These are phyloP conservation scores for Macadamia tetraphylla DNA, from an alignment of 164 flowering plant species.

Conservation along the genomic window DNA sequence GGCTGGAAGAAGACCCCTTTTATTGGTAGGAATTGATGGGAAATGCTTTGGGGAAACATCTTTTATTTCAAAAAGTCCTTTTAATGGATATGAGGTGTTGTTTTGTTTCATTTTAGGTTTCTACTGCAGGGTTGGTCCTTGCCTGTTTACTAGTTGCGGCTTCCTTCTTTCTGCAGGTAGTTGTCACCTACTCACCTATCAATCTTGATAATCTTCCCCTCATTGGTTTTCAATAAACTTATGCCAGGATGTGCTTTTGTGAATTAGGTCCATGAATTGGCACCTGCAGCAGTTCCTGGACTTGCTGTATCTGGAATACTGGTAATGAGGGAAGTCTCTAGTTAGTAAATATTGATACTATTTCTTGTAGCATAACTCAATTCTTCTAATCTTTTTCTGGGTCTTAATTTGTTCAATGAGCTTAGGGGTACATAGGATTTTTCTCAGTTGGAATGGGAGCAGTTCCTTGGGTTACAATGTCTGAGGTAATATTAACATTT, in stretches of 20 bases:
- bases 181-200: background rate
- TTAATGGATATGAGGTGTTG: background rate
- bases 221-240: background rate
- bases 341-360: background rate
- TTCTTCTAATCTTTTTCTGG: too few relatives aligned
- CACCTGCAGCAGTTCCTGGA: constrained; percentile 31
- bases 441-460: constrained; percentile 92
- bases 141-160: constrained; percentile 52
- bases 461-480: constrained; percentile 95
- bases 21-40: constrained; percentile 40
- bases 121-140: constrained; percentile 55
- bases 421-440: constrained; percentile 56
- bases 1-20: constrained; percentile 81
- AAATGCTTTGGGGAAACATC: background rate
- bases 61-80: background rate
- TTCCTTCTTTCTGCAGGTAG: constrained; percentile 78
- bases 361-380: background rate
- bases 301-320: constrained; percentile 71
- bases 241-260: constrained; percentile 7
- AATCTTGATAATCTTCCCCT: background rate
- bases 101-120: constrained; percentile 35
- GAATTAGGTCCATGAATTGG: constrained; percentile 45
- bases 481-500: constrained; percentile 54
- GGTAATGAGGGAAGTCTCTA: constrained; percentile 31
- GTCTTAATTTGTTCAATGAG: background rate